These are phyloP conservation scores for Bodo saltans DNA, from an alignment of 78 protist species.

Conservation along the genomic window DNA sequence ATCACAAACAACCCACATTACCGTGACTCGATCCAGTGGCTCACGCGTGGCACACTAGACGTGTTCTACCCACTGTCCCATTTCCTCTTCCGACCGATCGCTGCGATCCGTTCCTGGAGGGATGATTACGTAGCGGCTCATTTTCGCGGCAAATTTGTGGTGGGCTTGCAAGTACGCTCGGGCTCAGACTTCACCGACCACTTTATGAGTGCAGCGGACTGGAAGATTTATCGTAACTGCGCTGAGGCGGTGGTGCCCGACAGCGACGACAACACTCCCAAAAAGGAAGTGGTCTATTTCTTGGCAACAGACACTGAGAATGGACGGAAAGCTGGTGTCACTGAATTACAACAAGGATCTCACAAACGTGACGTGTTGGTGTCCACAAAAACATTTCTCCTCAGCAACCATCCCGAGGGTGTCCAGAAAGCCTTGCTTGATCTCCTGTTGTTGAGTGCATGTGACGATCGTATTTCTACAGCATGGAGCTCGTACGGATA, in stretches of 20 bases:
- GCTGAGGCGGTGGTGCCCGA: neutral
- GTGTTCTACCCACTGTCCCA: neutral
- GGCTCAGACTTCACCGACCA: constrained; percentile 17
- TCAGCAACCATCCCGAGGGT: constrained; percentile 9
- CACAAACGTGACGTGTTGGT: neutral
- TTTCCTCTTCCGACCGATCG: constrained; percentile 9
- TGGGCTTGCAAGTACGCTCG: constrained; percentile 24
- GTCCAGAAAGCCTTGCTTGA: constrained; percentile 27
- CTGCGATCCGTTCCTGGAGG: neutral
- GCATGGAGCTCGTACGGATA: constrained; percentile 30
- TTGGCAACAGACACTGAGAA: constrained; percentile 20
- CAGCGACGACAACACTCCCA: neutral
- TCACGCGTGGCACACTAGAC: neutral
- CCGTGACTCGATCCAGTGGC: neutral
- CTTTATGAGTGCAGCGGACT: neutral
- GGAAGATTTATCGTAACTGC: neutral
- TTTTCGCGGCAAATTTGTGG: neutral
- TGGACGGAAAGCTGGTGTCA: neutral
- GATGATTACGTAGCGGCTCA: neutral
- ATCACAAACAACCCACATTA: neutral
- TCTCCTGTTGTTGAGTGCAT: constrained; percentile 3
- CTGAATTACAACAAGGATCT: neutral
- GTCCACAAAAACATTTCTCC: constrained; percentile 7
- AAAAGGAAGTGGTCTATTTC: neutral
- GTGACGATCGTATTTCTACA: neutral